Percentiles rank a stretch among this genome's conserved stretches.
Evolutionary conservation across 139 green algal genomes (phyloP).

Genomic region (Asterochloris erici): DNA sequence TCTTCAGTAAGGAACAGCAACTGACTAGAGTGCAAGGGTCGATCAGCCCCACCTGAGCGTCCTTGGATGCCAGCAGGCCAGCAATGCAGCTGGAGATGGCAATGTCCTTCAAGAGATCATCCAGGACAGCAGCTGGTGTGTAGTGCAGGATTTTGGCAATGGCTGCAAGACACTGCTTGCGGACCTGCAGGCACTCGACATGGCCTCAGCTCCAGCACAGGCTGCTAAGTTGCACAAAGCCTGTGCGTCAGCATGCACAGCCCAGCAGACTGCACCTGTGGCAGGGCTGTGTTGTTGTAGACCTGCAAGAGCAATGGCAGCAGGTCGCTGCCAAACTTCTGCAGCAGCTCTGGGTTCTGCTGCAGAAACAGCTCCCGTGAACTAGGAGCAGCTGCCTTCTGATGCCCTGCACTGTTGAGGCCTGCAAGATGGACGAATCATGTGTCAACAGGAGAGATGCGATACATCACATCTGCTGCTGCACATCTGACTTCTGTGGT

Average conservation of each 20-base stretch:
- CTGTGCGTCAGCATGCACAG: not conserved
- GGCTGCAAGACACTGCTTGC: constrained; percentile 58
- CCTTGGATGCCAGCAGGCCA: constrained; percentile 63
- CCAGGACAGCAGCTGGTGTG: constrained; percentile 47
- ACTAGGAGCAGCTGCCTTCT: not conserved
- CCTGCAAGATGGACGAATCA: too few relatives aligned
- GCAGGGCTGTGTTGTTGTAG: constrained; percentile 56
- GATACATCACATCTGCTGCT: too few relatives aligned
- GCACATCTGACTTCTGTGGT: too few relatives aligned
- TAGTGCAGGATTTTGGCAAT: constrained; percentile 73
- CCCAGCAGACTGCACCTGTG: not conserved
- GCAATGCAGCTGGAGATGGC: constrained; percentile 80
- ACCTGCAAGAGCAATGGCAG: constrained; percentile 77
- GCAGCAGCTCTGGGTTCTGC: constrained; percentile 53
- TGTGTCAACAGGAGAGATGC: too few relatives aligned
- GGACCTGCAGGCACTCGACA: constrained; percentile 45
- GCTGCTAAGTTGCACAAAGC: not conserved
- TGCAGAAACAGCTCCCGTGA: constrained; percentile 39
- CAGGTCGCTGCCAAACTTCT: constrained; percentile 58
- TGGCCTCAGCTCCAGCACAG: not conserved
- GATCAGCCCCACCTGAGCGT: constrained; percentile 33
- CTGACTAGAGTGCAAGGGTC: not conserved
- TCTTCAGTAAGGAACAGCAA: too few relatives aligned
- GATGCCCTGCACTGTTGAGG: too few relatives aligned
- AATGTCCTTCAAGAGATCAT: constrained; percentile 58